A percentile compares a stretch with the other conserved stretches of the same genome.
These are phyloP conservation scores for Metschnikowia proteae DNA, from an alignment of 805 yeast species.

Conservation along the genomic window DNA sequence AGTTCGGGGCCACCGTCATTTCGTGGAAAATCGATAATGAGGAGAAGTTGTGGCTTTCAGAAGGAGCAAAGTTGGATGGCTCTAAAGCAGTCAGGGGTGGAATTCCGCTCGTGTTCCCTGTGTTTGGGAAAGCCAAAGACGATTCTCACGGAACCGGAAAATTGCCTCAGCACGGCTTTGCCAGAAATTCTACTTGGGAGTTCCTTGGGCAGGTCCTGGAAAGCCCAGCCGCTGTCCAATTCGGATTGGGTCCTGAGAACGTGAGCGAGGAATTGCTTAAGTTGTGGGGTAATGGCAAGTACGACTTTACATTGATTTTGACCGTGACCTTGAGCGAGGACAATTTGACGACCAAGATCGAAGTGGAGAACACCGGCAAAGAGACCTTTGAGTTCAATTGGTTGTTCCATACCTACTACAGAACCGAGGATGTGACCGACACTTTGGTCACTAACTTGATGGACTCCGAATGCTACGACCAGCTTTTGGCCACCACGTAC, in stretches of 20 bases:
- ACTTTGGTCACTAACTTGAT: conserved; percentile 73
- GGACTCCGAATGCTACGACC: conserved; percentile 72
- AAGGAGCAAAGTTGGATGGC: conserved; percentile 84
- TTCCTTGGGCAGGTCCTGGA: conserved; percentile 79
- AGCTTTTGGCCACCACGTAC: conserved; percentile 59
- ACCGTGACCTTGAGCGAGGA: conserved; percentile 57
- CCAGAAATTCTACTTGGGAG: conserved; percentile 89
- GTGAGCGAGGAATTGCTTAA: conserved; percentile 57
- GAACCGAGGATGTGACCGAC: conserved; percentile 72
- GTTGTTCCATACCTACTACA: conserved; percentile 89
- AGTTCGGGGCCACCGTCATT: conserved; percentile 82
- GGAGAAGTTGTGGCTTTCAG: conserved; percentile 81
- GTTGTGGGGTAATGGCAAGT: conserved; percentile 49
- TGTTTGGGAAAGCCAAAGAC: conserved; percentile 68
- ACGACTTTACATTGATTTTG: conserved; percentile 75
- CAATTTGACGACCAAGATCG: conserved; percentile 63
- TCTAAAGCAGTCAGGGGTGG: conserved; percentile 96
- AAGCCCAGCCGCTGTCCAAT: conserved; percentile 69
- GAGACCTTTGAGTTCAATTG: conserved; percentile 81
- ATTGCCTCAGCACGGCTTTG: conserved; percentile 96
- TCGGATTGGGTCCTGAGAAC: conserved; percentile 84
- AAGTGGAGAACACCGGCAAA: conserved; percentile 67
- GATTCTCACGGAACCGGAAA: conserved; percentile 51
- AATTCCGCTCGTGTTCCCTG: conserved; percentile 93
- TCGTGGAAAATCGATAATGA: conserved; percentile 70